These are phyloP conservation scores for Pseudozyma sp. DNA, from an alignment of 1,284 basidiomycete species.

Conservation along the genomic window DNA sequence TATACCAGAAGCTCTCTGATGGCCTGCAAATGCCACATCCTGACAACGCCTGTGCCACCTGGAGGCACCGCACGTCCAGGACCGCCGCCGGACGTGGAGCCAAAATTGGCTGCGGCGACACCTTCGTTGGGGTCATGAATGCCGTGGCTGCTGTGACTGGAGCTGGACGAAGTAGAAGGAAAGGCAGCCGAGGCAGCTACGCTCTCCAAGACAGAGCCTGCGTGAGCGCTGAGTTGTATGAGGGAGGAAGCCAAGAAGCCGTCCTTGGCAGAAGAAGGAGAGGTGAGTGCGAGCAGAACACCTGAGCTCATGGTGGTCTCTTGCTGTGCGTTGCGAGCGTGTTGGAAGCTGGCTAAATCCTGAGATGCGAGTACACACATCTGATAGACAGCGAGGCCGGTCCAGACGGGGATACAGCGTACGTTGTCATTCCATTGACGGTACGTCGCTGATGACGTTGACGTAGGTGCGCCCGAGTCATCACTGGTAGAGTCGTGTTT, in stretches of 20 bases:
- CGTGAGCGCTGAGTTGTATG: slow-evolving; percentile 48
- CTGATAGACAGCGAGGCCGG: slow-evolving; percentile 54
- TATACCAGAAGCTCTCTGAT: slow-evolving; percentile 47
- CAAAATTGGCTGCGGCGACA: slow-evolving; percentile 49
- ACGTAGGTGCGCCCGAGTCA: background rate
- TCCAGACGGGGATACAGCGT: slow-evolving; percentile 50
- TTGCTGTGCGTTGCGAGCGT: background rate
- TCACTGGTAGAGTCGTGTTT: background rate
- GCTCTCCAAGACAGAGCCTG: slow-evolving; percentile 42
- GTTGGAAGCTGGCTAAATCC: background rate
- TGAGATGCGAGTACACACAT: slow-evolving; percentile 45
- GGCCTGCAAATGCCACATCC: slow-evolving; percentile 60
- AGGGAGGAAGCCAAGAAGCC: slow-evolving; percentile 27
- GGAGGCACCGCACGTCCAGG: slow-evolving; percentile 48
- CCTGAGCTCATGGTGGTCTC: slow-evolving; percentile 13
- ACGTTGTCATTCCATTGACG: slow-evolving; percentile 46
- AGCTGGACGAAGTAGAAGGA: slow-evolving; percentile 19
- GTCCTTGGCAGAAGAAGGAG: slow-evolving; percentile 20
- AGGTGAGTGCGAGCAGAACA: slow-evolving; percentile 53
- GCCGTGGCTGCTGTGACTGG: slow-evolving; percentile 19
- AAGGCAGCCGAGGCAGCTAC: slow-evolving; percentile 14
- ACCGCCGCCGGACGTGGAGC: slow-evolving; percentile 45
- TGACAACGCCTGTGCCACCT: slow-evolving; percentile 39
- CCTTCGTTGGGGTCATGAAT: slow-evolving; percentile 16
- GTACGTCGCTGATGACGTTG: slow-evolving; percentile 1